Percentiles rank a stretch among this genome's conserved stretches.
phyloP scores from a whole-genome alignment of 306 rosid genomes.

The Mucuna pruriens region DNA sequence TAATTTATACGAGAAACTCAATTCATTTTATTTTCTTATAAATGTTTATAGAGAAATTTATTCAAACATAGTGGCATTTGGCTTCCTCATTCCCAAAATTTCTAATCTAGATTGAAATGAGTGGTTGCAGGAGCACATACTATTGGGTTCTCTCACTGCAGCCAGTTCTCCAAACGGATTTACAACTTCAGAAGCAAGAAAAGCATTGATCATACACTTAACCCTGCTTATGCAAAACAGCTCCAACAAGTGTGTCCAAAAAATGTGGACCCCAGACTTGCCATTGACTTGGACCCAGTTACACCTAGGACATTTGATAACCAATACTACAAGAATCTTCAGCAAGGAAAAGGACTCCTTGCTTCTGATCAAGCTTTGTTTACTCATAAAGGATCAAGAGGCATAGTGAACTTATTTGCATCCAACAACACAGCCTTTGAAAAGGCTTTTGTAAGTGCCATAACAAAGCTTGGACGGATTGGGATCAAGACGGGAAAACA shows the following conservation, averaged over 20 bases:
- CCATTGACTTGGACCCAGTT: conserved; percentile 62
- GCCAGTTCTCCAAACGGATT: conserved; percentile 54
- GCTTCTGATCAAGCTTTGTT: conserved; percentile 79
- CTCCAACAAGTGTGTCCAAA: conserved; percentile 63
- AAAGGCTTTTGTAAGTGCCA: conserved; percentile 68
- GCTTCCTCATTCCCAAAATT: background rate
- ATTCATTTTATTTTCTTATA: no score
- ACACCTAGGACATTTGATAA: conserved; percentile 71
- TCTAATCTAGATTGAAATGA: conserved; percentile 13
- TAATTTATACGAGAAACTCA: no score
- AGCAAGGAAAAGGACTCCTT: conserved; percentile 75
- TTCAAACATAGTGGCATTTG: no score
- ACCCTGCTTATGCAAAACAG: conserved; percentile 54
- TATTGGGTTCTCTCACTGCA: conserved; percentile 84
- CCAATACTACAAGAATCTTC: conserved; percentile 77
- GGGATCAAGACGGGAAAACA: conserved; percentile 62
- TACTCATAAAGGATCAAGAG: conserved; percentile 59
- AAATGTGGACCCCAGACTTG: conserved; percentile 64
- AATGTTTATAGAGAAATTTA: no score
- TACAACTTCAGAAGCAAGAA: conserved; percentile 60
- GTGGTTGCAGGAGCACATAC: conserved; percentile 78
- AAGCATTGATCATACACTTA: conserved; percentile 70
- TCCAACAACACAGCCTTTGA: conserved; percentile 64
- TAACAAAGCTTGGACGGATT: conserved; percentile 71
- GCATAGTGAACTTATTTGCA: conserved; percentile 71